Percentiles rank a stretch among this genome's conserved stretches.
phyloP scores from a whole-genome alignment of 1,139 yeast species.

The Geotrichum histeridarum region DNA sequence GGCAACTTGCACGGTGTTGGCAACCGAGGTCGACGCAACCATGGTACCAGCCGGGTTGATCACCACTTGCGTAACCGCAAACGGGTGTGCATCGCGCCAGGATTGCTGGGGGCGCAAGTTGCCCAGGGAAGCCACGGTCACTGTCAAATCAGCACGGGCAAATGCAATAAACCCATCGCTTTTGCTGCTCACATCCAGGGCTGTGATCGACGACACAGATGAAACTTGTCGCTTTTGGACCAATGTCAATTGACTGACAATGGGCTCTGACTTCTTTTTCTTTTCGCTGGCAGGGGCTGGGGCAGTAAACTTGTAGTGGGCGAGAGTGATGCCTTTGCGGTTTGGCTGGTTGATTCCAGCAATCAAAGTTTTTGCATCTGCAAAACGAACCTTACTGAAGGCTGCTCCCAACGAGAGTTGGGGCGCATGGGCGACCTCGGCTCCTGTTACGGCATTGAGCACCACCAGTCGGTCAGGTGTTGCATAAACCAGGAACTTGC shows the following conservation, averaged over 20 bases:
- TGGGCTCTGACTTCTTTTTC: constrained; percentile 38
- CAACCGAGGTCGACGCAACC: constrained; percentile 76
- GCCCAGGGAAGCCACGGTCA: constrained; percentile 50
- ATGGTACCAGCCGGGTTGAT: constrained; percentile 66
- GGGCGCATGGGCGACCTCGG: constrained; percentile 20
- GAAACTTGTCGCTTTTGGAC: constrained; percentile 27
- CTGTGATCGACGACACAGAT: constrained; percentile 49
- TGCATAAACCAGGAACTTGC: constrained; percentile 25
- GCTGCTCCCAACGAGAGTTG: constrained; percentile 20
- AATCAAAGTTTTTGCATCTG: constrained; percentile 49
- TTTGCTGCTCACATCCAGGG: constrained; percentile 47
- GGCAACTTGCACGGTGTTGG: constrained; percentile 64
- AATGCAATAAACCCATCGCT: constrained; percentile 54
- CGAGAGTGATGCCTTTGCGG: constrained; percentile 37
- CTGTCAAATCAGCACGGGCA: constrained; percentile 72
- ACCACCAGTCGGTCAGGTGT: constrained; percentile 25
- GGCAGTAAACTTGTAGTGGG: constrained; percentile 37
- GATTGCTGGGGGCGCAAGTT: constrained; percentile 49
- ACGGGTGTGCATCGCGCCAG: constrained; percentile 61
- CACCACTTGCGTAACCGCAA: constrained; percentile 72
- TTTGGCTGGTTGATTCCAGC: constrained; percentile 48
- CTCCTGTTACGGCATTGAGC: constrained; percentile 26
- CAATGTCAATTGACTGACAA: constrained; percentile 44
- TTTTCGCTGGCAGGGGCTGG: constrained; percentile 27
- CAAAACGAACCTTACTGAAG: constrained; percentile 58